phyloP scores from a whole-genome alignment of 2,329 filamentous ascomycete genomes.

The Coniochaeta sp. region DNA sequence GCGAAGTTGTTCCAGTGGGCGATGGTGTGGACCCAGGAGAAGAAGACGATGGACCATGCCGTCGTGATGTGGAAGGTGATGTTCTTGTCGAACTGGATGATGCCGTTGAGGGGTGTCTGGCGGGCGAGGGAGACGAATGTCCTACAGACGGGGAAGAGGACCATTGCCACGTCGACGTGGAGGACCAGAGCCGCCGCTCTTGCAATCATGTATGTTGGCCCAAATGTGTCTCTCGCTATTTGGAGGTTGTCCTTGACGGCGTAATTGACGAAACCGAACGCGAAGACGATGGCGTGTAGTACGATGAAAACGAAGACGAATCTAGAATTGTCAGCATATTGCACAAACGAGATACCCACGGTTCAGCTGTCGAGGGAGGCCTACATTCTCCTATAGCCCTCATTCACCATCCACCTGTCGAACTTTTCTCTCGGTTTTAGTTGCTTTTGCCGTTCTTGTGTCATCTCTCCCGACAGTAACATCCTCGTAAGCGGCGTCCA shows the following conservation, averaged over 20 bases:
- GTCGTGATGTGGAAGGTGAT: constrained; percentile 82
- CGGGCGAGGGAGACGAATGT: constrained; percentile 76
- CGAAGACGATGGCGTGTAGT: constrained; percentile 69
- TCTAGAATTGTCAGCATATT: constrained; percentile 32
- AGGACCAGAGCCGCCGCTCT: constrained; percentile 69
- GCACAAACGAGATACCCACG: background rate
- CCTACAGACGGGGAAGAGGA: constrained; percentile 76
- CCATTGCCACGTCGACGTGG: constrained; percentile 73
- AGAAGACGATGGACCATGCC: constrained; percentile 84
- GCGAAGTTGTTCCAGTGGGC: constrained; percentile 86
- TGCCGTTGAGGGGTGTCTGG: constrained; percentile 76
- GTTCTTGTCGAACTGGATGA: constrained; percentile 85
- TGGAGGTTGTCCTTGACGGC: constrained; percentile 69
- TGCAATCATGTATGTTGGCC: constrained; percentile 70
- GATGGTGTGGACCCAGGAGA: constrained; percentile 79
- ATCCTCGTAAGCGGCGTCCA: constrained; percentile 78
- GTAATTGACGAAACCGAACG: constrained; percentile 75
- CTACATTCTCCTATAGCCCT: constrained; percentile 74
- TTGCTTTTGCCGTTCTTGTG: constrained; percentile 62
- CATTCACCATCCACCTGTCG: constrained; percentile 85
- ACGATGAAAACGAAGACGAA: constrained; percentile 72
- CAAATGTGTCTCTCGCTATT: constrained; percentile 59
- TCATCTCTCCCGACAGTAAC: constrained; percentile 78
- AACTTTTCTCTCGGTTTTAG: constrained; percentile 65
- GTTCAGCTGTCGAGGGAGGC: constrained; percentile 22